Evolutionary conservation across 2,329 filamentous ascomycete species (phyloP).

Genomic region (Xylariaceae sp.): DNA sequence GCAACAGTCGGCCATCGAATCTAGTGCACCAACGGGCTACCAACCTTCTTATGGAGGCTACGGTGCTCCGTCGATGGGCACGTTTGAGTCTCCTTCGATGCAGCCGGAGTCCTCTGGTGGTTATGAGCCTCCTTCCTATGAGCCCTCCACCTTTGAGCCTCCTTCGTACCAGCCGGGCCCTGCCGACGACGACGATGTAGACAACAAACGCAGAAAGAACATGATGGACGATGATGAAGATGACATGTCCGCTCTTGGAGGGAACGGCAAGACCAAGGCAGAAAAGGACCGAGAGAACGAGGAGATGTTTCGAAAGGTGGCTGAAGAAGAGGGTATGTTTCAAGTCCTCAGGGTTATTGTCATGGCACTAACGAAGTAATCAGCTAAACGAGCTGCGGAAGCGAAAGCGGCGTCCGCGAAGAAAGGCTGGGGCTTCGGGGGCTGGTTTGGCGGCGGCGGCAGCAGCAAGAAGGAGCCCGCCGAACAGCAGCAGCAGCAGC

Average conservation of each 20-base stretch:
- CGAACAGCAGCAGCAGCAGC: conserved; percentile 22
- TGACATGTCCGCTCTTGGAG: conserved; percentile 47
- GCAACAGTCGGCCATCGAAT: conserved; percentile 8
- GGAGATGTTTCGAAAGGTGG: conserved; percentile 78
- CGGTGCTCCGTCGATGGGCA: conserved; percentile 36
- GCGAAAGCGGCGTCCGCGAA: conserved; percentile 43
- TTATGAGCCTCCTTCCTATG: conserved; percentile 57
- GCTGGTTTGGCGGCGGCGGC: conserved; percentile 74
- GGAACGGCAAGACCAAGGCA: conserved; percentile 52
- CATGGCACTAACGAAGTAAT: conserved; percentile 48
- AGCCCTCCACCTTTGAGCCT: conserved; percentile 51
- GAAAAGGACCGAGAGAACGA: conserved; percentile 73
- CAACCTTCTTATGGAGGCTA: conserved; percentile 46
- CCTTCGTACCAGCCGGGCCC: conserved; percentile 48
- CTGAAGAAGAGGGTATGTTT: conserved; percentile 61
- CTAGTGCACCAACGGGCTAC: conserved; percentile 24
- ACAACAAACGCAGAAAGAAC: conserved; percentile 64
- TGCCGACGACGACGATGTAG: conserved; percentile 38
- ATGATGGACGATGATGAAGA: conserved; percentile 79
- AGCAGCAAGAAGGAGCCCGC: conserved; percentile 45
- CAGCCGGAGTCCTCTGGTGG: conserved; percentile 26
- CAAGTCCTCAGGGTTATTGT: conserved; percentile 13
- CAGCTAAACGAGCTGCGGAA: conserved; percentile 56
- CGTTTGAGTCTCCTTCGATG: conserved; percentile 22
- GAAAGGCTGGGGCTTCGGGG: conserved; percentile 72